These are phyloP conservation scores for Sporothrix sp. DNA, from an alignment of 2,329 filamentous ascomycete genomes.

Conservation along the genomic window DNA sequence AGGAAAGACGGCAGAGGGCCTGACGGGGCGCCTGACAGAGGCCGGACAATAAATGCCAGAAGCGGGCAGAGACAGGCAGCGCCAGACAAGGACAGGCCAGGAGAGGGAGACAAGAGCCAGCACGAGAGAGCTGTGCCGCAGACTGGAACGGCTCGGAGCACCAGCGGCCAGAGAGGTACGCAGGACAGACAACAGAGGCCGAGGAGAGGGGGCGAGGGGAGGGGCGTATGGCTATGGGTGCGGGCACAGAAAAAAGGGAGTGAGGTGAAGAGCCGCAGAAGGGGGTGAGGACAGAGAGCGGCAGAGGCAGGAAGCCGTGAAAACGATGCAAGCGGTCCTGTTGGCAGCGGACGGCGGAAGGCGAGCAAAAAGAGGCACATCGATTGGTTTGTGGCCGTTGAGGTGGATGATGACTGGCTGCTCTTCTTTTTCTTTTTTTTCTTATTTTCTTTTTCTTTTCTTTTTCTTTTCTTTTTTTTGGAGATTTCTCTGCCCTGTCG, in stretches of 20 bases:
- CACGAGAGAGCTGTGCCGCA: conserved; percentile 2
- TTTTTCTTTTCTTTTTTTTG: background rate
- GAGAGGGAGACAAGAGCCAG: background rate
- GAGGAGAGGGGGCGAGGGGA: conserved; percentile 1
- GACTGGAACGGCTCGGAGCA: conserved; percentile 5
- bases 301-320: background rate
- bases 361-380: no score
- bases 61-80: background rate
- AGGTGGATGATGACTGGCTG: background rate
- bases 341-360: background rate
- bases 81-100: background rate
- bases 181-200: conserved; percentile 1
- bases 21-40: background rate
- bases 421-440: background rate
- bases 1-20: background rate
- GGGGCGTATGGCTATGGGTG: background rate
- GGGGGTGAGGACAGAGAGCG: background rate
- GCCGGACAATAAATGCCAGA: background rate
- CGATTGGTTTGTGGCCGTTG: background rate
- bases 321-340: background rate
- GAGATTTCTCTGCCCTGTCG: background rate
- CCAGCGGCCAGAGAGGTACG: background rate
- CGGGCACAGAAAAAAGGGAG: background rate
- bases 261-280: background rate
- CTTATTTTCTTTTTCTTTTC: background rate